Conservation (phyloP, 225 moss, liverwort and hornwort genomes). For the Takakia lepidozioides region DNA sequence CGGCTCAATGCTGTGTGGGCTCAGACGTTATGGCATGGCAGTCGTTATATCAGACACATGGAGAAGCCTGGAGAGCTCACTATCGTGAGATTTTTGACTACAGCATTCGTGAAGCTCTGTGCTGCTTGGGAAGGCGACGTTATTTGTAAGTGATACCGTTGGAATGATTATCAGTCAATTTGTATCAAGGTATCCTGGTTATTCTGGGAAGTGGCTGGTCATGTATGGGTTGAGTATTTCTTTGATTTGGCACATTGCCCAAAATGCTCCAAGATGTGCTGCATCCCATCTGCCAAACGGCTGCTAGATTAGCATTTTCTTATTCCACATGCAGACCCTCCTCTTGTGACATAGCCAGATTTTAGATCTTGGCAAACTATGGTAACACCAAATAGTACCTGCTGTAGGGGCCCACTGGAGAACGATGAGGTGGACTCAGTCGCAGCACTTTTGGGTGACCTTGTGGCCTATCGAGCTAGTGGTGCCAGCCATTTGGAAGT, state of each 20-base stretch:
- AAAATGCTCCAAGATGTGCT: neutral
- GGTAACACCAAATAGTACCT: neutral
- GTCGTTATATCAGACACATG: conserved; percentile 58
- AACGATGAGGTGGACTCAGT: conserved; percentile 82
- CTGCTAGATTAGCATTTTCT: too few species aligned
- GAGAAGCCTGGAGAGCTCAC: conserved; percentile 85
- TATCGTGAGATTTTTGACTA: conserved; percentile 83
- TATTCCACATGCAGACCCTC: neutral
- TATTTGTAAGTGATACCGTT: conserved; percentile 52
- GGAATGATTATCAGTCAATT: neutral
- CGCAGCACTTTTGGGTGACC: conserved; percentile 68
- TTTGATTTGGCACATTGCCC: too few species aligned
- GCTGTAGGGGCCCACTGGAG: conserved; percentile 51
- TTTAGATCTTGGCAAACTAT: too few species aligned
- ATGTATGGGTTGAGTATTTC: too few species aligned
- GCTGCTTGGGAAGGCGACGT: conserved; percentile 68
- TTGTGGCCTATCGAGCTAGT: conserved; percentile 74
- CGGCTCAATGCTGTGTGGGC: conserved; percentile 74
- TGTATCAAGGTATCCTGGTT: too few species aligned
- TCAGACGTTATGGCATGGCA: conserved; percentile 88
- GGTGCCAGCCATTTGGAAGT: conserved; percentile 86
- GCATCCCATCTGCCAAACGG: too few species aligned
- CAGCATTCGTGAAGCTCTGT: conserved; percentile 77
- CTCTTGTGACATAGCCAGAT: neutral
- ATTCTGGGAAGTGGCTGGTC: too few species aligned